These are phyloP conservation scores for Echinochloa phyllopogon DNA, from an alignment of 176 grass and related monocot genomes.

Conservation along the genomic window DNA sequence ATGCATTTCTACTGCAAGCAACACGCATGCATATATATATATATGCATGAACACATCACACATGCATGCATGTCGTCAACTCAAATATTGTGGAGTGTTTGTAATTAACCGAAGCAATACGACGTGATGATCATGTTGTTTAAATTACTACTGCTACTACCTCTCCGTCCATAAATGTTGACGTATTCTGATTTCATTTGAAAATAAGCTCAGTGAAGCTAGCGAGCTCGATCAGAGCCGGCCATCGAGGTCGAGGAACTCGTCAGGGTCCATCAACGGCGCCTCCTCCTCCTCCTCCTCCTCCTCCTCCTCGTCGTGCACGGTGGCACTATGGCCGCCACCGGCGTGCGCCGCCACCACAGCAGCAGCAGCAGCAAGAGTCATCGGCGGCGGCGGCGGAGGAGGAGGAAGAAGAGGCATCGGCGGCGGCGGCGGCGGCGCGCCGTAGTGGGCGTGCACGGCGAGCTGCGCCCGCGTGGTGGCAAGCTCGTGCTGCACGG, in stretches of 20 bases:
- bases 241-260: slow-evolving; percentile 42
- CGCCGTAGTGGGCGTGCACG: background rate
- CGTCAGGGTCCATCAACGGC: slow-evolving; percentile 32
- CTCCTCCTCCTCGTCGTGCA: background rate
- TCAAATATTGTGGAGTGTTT: too few relatives aligned
- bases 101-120: too few relatives aligned
- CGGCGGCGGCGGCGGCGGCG: background rate
- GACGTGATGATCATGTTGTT: too few relatives aligned
- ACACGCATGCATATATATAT: too few relatives aligned
- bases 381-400: background rate
- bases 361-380: background rate
- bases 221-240: background rate
- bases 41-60: too few relatives aligned
- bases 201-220: too few relatives aligned
- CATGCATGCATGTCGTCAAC: too few relatives aligned
- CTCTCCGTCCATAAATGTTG: too few relatives aligned
- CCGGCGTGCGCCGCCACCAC: background rate
- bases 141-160: too few relatives aligned
- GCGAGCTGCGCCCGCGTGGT: slow-evolving; percentile 53
- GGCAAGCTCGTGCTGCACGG: slow-evolving; percentile 57
- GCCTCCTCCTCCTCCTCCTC: background rate
- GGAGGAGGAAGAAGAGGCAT: too few relatives aligned
- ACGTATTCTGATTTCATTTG: too few relatives aligned
- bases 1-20: too few relatives aligned
- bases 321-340: background rate